phyloP scores from a whole-genome alignment of 164 flowering plant genomes.

The Kingdonia uniflora region DNA sequence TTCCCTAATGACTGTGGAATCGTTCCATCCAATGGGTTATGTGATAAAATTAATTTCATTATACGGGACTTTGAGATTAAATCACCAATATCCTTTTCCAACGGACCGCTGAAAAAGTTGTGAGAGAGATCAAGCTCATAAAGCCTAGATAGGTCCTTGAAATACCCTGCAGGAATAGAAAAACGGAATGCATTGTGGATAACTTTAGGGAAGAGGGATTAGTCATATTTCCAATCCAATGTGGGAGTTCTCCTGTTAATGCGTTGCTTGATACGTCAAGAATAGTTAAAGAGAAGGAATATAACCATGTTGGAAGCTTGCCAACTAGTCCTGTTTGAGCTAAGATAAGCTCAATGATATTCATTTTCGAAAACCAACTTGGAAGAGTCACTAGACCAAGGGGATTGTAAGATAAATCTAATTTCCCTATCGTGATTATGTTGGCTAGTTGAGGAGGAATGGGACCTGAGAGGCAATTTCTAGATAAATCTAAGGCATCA shows the following conservation, averaged over 20 bases:
- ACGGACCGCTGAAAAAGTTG: no score
- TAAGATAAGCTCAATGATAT: conserved; percentile 29
- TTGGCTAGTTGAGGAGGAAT: conserved; percentile 36
- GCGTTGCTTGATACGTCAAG: conserved; percentile 61
- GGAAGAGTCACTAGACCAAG: conserved; percentile 33
- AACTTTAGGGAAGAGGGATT: conserved; percentile 48
- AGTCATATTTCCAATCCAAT: conserved; percentile 73
- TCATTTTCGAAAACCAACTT: conserved; percentile 28
- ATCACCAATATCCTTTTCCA: no score
- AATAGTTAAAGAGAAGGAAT: conserved; percentile 27
- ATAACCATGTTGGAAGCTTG: conserved; percentile 39
- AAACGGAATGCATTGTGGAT: no score
- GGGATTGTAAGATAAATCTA: conserved; percentile 66
- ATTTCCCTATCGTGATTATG: conserved; percentile 22
- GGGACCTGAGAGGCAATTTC: conserved; percentile 40
- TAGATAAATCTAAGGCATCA: conserved; percentile 39
- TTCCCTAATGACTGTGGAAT: no score
- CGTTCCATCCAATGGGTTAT: no score
- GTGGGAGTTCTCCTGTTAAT: conserved; percentile 39
- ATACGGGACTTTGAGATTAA: no score
- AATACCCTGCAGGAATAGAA: no score
- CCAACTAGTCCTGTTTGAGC: conserved; percentile 53
- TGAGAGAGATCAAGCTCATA: no score
- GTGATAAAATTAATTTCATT: no score
- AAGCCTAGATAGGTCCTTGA: no score